These are phyloP conservation scores for Gastrolobium bilobum DNA, from an alignment of 306 rosid species.

Conservation along the genomic window DNA sequence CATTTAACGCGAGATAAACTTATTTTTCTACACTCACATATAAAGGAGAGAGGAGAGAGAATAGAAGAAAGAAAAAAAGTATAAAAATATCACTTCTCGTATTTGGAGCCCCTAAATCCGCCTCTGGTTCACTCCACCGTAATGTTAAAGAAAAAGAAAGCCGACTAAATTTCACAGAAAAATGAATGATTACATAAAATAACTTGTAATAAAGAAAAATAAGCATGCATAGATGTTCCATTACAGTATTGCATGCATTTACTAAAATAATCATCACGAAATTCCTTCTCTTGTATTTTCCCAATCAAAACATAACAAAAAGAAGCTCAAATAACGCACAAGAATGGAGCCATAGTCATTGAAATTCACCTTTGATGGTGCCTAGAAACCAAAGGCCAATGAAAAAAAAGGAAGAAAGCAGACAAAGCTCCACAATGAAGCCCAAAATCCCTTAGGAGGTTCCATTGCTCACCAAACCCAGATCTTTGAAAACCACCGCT, in stretches of 20 bases:
- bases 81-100: too few species aligned
- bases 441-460: conserved; percentile 77
- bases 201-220: conserved; percentile 20
- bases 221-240: conserved; percentile 5
- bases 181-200: not conserved
- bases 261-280: conserved; percentile 21
- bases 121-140: conserved; percentile 18
- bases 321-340: conserved; percentile 1
- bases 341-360: conserved; percentile 36
- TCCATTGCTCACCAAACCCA: conserved; percentile 65
- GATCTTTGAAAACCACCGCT: conserved; percentile 52
- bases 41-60: too few species aligned
- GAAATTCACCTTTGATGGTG: conserved; percentile 70
- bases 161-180: not conserved
- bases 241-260: conserved; percentile 20
- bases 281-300: conserved; percentile 12
- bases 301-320: conserved; percentile 19
- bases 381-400: conserved; percentile 84
- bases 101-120: too few species aligned
- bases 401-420: conserved; percentile 87
- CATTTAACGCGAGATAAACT: too few species aligned
- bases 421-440: conserved; percentile 75
- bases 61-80: too few species aligned
- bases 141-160: conserved; percentile 18
- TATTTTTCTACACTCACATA: too few species aligned